A percentile compares a stretch with the other conserved stretches of the same genome.
Evolutionary conservation across 2,329 filamentous ascomycete species (phyloP).

Genomic region (Emergomyces pasteurianus): DNA sequence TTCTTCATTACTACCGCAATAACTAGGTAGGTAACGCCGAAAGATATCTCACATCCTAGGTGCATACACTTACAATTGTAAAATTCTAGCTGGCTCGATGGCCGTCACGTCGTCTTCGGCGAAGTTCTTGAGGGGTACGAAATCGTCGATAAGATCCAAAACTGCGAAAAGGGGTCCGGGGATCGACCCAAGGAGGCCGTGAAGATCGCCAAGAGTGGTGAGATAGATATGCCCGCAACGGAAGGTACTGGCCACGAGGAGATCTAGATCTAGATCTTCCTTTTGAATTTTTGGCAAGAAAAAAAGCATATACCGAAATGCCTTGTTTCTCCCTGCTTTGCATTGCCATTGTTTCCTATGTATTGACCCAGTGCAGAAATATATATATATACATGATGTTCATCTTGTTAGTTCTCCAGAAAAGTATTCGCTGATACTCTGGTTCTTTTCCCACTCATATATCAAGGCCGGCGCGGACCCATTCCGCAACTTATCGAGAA

Average conservation of each 20-base stretch:
- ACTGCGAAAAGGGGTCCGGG: conserved; percentile 43
- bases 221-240: conserved; percentile 42
- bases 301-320: background rate
- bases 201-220: conserved; percentile 55
- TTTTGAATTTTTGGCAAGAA: conserved; percentile 6
- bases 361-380: background rate
- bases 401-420: conserved; percentile 2
- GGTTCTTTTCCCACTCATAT: background rate
- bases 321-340: background rate
- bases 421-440: background rate
- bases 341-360: background rate
- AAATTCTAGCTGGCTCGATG: conserved; percentile 45
- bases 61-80: background rate
- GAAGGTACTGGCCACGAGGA: conserved; percentile 55
- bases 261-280: conserved; percentile 45
- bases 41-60: background rate
- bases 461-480: background rate
- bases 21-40: conserved; percentile 32
- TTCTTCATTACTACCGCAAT: conserved; percentile 56
- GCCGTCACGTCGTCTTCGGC: conserved; percentile 55
- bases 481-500: background rate
- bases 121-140: conserved; percentile 59
- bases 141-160: conserved; percentile 53
- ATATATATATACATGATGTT: conserved; percentile 12
- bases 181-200: conserved; percentile 49